Conservation (phyloP, 169 alveolate genomes). For the Blepharisma undulans region DNA sequence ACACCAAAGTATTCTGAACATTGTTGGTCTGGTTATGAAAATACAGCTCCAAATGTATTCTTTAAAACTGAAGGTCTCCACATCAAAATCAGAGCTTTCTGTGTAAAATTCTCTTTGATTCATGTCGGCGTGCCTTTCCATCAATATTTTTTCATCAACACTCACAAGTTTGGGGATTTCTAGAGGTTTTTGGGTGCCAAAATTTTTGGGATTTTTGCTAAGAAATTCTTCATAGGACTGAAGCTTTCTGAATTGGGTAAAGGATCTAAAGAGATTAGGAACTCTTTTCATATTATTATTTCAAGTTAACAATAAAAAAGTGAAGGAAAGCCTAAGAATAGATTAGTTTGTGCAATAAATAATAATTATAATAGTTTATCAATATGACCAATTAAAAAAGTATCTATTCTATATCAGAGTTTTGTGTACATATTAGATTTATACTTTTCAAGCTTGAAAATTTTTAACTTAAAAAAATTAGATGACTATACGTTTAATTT, state of each 20-base stretch:
- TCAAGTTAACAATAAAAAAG: too few species aligned
- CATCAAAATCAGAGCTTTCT: constrained; percentile 32
- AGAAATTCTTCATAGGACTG: neutral
- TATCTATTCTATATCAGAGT: too few species aligned
- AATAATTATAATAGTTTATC: too few species aligned
- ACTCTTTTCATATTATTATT: neutral
- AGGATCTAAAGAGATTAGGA: neutral
- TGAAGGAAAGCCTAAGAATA: too few species aligned
- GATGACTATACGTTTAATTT: too few species aligned
- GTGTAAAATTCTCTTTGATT: constrained; percentile 26
- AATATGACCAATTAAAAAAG: too few species aligned
- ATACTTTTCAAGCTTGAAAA: too few species aligned
- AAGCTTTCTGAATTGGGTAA: neutral
- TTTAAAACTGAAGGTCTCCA: neutral
- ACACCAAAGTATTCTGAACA: neutral
- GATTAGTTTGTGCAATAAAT: too few species aligned
- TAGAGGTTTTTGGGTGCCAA: neutral
- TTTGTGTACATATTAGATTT: too few species aligned
- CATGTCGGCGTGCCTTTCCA: neutral
- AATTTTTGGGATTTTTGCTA: neutral
- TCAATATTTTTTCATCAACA: neutral
- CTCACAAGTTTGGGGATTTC: neutral
- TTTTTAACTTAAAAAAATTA: too few species aligned
- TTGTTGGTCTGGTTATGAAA: neutral
- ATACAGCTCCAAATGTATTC: constrained; percentile 8